Percentiles rank a stretch among this genome's conserved stretches.
These are phyloP conservation scores for Epichloe gansuensis DNA, from an alignment of 2,329 filamentous ascomycete species.

Conservation along the genomic window DNA sequence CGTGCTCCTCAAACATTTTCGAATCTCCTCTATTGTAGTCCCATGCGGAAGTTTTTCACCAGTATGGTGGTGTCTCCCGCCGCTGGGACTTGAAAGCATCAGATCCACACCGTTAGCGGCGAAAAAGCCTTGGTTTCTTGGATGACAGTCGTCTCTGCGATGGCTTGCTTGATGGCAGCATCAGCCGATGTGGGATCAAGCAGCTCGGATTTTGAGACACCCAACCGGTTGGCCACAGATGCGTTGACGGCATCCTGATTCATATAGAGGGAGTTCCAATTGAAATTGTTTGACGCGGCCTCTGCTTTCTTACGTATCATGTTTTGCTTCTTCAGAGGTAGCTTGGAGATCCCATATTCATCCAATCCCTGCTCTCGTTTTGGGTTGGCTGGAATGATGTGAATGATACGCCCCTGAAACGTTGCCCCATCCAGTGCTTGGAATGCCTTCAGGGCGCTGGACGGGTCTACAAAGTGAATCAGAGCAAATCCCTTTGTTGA, in stretches of 20 bases:
- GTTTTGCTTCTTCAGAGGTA: constrained; percentile 90
- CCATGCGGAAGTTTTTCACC: constrained; percentile 90
- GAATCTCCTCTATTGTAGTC: constrained; percentile 66
- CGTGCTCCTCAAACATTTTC: constrained; percentile 75
- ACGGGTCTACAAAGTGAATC: constrained; percentile 62
- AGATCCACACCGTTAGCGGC: constrained; percentile 78
- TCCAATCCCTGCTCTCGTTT: constrained; percentile 76
- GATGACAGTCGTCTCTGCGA: constrained; percentile 91
- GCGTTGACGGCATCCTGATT: constrained; percentile 90
- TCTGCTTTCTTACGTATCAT: constrained; percentile 77
- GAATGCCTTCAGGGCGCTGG: constrained; percentile 68
- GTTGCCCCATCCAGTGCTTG: constrained; percentile 68
- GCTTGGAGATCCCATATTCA: constrained; percentile 78
- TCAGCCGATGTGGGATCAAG: constrained; percentile 93
- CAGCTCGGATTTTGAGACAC: constrained; percentile 80
- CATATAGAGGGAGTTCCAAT: constrained; percentile 99
- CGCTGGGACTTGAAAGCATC: constrained; percentile 76
- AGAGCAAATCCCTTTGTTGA: constrained; percentile 84
- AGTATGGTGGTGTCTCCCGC: constrained; percentile 75
- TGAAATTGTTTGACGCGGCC: constrained; percentile 68
- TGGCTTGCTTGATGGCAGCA: constrained; percentile 89
- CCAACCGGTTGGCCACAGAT: constrained; percentile 74
- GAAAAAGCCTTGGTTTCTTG: constrained; percentile 92
- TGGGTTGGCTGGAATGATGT: constrained; percentile 73
- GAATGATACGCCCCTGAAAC: constrained; percentile 85